Evolutionary conservation across 2,329 filamentous ascomycete genomes (phyloP), one percentile per base, ranked within the genome.

Genomic region (Colletotrichum salicis): DNA sequence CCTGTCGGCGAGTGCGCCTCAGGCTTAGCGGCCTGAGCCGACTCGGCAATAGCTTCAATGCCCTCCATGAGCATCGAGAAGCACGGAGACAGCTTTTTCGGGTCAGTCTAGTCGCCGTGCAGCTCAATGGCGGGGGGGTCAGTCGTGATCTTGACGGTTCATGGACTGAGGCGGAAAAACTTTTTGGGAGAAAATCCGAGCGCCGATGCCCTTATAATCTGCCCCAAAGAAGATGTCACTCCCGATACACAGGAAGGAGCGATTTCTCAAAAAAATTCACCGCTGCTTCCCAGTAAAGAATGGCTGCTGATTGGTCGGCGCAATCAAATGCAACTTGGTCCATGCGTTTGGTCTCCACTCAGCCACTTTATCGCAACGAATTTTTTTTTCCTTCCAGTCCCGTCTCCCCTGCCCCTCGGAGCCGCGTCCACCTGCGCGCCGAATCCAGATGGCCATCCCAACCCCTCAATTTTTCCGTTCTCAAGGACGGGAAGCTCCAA

Each of bases 41-140:
- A 77, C 79, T 83, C 82, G 78, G 81, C 82, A 82, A 84, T 84
- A 75, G 75, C 82, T 80, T 77, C 77, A 78, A 76, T 78, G 51
- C 58, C 71, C 73, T 74, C 70, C 72, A 70, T 70, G 67, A 73
- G 70, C 56, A 67, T 60, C n/a, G 60, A 55, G 64, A 59, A 63
- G 70, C 64, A 71, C 64, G 64, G 64, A 67, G 58, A 72, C 63
- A 61, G 67, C 67, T 57, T 48, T 58, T 64, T 68, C 33, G 27
- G 61, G 45, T 65, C 57, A 51, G 54, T 41, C 45, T 64, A 11
- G 51, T 57, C 37, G 54, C 52, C 69, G 33, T 68, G 35, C 48
- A 71, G 63, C 52, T 72, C 64, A 48, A 52, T 65, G 69, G 68
- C 68, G 71, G 59, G 45, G 45, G 48, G 55, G 19, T 31, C 22